Evolutionary conservation across 257 asterid species (phyloP).

Genomic region (Solanum arcanum): DNA sequence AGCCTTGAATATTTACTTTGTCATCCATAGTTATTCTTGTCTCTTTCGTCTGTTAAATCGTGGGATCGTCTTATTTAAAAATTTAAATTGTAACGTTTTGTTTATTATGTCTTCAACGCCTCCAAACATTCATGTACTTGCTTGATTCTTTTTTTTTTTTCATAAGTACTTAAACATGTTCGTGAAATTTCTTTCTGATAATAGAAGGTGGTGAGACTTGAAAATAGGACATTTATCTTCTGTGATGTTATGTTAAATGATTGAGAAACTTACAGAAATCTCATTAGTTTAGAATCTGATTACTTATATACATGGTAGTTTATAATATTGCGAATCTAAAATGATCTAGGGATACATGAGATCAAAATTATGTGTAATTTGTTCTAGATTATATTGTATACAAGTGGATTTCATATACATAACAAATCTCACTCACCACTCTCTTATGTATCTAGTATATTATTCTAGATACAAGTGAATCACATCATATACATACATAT

Average conservation of each 20-base stretch:
- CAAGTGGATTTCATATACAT: background rate
- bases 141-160: background rate
- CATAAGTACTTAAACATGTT: background rate
- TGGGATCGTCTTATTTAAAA: background rate
- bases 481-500: too few species aligned
- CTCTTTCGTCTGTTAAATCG: background rate
- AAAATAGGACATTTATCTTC: background rate
- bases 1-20: background rate
- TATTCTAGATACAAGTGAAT: background rate
- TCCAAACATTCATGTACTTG: background rate
- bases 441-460: background rate
- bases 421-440: background rate
- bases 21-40: background rate
- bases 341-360: background rate
- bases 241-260: background rate
- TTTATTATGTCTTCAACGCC: background rate
- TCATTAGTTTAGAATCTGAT: background rate
- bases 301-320: rapidly evolving
- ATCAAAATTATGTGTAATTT: too few species aligned
- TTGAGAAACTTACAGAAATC: background rate
- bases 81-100: background rate
- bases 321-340: background rate
- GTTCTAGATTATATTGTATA: background rate
- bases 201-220: background rate
- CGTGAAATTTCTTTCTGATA: background rate